These are phyloP conservation scores for Verbascum thapsus DNA, from an alignment of 257 asterid species.

Conservation along the genomic window DNA sequence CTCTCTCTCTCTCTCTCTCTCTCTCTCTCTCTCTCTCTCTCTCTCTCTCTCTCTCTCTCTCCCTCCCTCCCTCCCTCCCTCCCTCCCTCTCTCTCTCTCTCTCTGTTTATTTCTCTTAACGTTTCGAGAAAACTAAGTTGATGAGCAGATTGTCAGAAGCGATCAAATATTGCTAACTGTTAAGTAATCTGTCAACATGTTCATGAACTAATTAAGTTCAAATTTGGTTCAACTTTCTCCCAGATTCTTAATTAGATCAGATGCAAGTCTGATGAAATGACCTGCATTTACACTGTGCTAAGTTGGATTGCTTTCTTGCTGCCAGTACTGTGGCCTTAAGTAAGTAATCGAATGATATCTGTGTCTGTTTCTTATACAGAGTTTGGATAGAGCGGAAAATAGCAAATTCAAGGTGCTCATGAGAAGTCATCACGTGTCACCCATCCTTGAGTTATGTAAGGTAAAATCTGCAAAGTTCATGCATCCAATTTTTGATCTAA, in stretches of 20 bases:
- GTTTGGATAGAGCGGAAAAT: constrained; percentile 67
- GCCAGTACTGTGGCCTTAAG: constrained; percentile 5
- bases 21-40: no score
- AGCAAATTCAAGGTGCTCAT: constrained; percentile 70
- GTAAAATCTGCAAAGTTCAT: constrained; percentile 39
- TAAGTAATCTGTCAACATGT: background rate
- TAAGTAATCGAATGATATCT: constrained; percentile 18
- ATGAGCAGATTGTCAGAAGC: constrained; percentile 14
- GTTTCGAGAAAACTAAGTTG: background rate
- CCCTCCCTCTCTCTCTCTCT: no score
- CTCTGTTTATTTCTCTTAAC: no score
- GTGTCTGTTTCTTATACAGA: constrained; percentile 51
- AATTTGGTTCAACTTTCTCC: constrained; percentile 9
- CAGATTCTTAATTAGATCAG: constrained; percentile 14
- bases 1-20: no score
- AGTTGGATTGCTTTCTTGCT: constrained; percentile 17
- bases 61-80: no score
- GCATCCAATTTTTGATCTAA: constrained; percentile 8
- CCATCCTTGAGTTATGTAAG: constrained; percentile 86
- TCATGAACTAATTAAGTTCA: background rate
- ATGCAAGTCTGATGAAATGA: constrained; percentile 19
- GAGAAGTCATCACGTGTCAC: constrained; percentile 83
- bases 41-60: no score
- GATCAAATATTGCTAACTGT: constrained; percentile 6
- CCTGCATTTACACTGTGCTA: constrained; percentile 16